Evolutionary conservation across 2,329 filamentous ascomycete species (phyloP).

Genomic region (Xylariomycetidae sp.): DNA sequence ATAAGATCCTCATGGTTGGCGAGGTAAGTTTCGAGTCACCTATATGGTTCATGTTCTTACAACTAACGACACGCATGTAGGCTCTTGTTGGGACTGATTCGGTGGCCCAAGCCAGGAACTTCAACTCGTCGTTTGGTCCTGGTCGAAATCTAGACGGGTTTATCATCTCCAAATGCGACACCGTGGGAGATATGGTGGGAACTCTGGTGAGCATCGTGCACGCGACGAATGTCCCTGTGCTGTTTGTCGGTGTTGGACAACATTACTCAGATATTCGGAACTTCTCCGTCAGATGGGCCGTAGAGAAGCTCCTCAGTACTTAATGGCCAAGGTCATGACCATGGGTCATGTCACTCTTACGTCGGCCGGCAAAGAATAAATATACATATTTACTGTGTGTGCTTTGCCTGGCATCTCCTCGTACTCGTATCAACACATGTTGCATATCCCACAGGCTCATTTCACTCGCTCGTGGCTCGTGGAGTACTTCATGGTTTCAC

Average conservation of each 20-base stretch:
- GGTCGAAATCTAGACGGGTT: constrained; percentile 85
- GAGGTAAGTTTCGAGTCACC: constrained; percentile 47
- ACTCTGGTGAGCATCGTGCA: constrained; percentile 96
- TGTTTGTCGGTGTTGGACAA: constrained; percentile 78
- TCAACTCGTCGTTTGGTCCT: constrained; percentile 86
- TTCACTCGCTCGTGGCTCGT: too few species aligned
- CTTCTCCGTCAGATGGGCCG: constrained; percentile 66
- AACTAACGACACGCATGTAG: constrained; percentile 27
- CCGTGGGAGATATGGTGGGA: constrained; percentile 97
- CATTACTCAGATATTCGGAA: constrained; percentile 65
- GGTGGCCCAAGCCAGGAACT: constrained; percentile 92
- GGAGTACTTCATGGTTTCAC: too few species aligned
- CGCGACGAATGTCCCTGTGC: constrained; percentile 90
- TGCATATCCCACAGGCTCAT: too few species aligned
- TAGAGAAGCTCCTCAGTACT: constrained; percentile 60
- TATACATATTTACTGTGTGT: too few species aligned
- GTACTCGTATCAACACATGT: too few species aligned
- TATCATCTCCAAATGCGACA: constrained; percentile 98
- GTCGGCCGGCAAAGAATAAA: too few species aligned
- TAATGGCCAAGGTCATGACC: too few species aligned
- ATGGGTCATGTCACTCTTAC: too few species aligned
- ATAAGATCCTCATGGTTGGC: constrained; percentile 98
- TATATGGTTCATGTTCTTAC: too few species aligned
- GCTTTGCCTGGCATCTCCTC: too few species aligned
- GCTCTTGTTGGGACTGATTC: constrained; percentile 93